Evolutionary conservation across 345 rosid species (phyloP).

Genomic region (Eucalyptus albens): DNA sequence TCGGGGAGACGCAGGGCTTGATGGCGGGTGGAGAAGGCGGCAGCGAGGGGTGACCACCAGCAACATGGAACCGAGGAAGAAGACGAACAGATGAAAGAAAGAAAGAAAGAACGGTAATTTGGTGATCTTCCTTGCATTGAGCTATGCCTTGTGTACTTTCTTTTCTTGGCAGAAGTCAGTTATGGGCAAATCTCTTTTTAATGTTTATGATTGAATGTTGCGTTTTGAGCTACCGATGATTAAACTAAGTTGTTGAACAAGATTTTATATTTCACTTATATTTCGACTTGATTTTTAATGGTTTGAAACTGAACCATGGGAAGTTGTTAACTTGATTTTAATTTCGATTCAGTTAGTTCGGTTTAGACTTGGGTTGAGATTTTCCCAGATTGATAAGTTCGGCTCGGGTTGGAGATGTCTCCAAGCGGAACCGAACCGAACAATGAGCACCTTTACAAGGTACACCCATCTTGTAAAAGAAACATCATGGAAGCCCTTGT

Average conservation of each 20-base stretch:
- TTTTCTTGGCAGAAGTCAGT: no score
- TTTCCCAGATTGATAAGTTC: neutral
- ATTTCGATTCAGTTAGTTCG: neutral
- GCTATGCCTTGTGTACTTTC: no score
- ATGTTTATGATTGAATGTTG: neutral
- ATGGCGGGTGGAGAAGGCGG: no score
- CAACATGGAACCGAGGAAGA: no score
- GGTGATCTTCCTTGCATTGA: no score
- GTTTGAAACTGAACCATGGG: neutral
- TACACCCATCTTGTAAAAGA: neutral
- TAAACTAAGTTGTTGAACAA: neutral
- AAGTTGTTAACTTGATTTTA: neutral
- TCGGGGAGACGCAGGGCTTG: no score
- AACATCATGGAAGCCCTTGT: neutral
- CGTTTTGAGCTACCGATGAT: neutral
- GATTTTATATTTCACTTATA: neutral
- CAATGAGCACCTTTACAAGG: neutral
- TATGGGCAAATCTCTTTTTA: no score
- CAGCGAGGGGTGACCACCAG: no score
- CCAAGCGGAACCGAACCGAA: rapidly evolving
- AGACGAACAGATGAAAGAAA: no score
- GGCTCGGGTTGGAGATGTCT: neutral
- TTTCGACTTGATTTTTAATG: neutral
- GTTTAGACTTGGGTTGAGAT: neutral
- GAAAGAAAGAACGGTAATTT: no score